A percentile compares a stretch with the other conserved stretches of the same genome.
These are phyloP conservation scores for Trichoderma orchidacearum DNA, from an alignment of 495 filamentous ascomycete species.

Conservation along the genomic window DNA sequence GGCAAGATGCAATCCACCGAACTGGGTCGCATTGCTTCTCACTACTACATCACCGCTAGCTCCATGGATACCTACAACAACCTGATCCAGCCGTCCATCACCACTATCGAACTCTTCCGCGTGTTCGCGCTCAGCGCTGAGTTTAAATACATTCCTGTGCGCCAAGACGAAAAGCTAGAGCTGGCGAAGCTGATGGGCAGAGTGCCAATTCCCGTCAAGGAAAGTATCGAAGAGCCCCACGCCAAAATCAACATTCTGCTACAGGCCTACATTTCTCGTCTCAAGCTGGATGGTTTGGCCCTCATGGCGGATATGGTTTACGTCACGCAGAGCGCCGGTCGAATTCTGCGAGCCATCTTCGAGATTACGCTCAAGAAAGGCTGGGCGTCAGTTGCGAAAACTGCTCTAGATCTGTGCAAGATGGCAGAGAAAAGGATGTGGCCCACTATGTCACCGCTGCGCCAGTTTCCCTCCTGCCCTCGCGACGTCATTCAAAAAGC, in stretches of 20 bases:
- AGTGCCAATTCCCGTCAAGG: conserved; percentile 93
- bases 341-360: conserved; percentile 90
- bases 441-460: conserved; percentile 92
- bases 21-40: conserved; percentile 86
- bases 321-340: conserved; percentile 92
- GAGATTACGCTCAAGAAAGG: conserved; percentile 94
- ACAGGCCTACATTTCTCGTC: conserved; percentile 90
- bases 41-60: conserved; percentile 94
- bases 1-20: conserved; percentile 85
- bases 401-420: conserved; percentile 89
- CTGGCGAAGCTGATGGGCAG: conserved; percentile 78
- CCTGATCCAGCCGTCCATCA: conserved; percentile 84
- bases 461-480: conserved; percentile 76
- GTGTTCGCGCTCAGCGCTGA: conserved; percentile 96
- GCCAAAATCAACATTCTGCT: conserved; percentile 99
- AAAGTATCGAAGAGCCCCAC: conserved; percentile 91
- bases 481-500: conserved; percentile 81
- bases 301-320: conserved; percentile 99
- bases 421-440: conserved; percentile 99
- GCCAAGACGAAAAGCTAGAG: conserved; percentile 95
- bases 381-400: conserved; percentile 88
- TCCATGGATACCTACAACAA: conserved; percentile 96
- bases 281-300: conserved; percentile 86
- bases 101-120: conserved; percentile 87
- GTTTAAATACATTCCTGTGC: conserved; percentile 97